These are phyloP conservation scores for Eutrema salsugineum DNA, from an alignment of 441 rosid species.

Conservation along the genomic window DNA sequence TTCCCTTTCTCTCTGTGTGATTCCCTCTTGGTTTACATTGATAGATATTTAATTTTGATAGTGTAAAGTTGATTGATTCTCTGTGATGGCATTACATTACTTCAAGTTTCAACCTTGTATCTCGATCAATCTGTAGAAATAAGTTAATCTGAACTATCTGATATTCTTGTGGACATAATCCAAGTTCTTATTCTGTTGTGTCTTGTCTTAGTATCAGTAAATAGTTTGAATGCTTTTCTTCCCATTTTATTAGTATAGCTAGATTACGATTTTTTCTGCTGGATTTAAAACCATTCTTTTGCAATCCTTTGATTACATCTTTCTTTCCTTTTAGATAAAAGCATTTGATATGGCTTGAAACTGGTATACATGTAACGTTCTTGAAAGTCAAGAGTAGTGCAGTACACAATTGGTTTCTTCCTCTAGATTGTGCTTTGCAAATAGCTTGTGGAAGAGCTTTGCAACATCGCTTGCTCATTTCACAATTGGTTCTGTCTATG, in stretches of 20 bases:
- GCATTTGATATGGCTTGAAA: background rate
- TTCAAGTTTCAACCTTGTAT: background rate
- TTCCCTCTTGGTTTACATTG: background rate
- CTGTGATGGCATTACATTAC: background rate
- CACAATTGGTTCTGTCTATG: background rate
- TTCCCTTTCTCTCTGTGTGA: background rate
- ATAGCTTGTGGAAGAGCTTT: background rate
- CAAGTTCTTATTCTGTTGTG: background rate
- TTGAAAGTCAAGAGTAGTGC: background rate
- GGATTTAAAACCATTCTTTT: background rate
- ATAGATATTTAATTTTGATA: background rate
- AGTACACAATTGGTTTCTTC: background rate
- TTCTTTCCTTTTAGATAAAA: background rate
- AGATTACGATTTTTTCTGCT: background rate
- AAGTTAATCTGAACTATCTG: background rate
- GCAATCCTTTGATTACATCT: background rate
- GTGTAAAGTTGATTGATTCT: background rate
- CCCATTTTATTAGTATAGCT: background rate
- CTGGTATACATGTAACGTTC: background rate
- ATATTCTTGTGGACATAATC: background rate
- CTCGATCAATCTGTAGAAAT: background rate
- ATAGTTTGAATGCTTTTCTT: background rate
- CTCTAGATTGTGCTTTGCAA: background rate
- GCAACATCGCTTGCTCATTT: background rate
- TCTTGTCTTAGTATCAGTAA: background rate